phyloP scores from a whole-genome alignment of 2,329 filamentous ascomycete genomes.

The Rhytidhysteron rufulum region DNA sequence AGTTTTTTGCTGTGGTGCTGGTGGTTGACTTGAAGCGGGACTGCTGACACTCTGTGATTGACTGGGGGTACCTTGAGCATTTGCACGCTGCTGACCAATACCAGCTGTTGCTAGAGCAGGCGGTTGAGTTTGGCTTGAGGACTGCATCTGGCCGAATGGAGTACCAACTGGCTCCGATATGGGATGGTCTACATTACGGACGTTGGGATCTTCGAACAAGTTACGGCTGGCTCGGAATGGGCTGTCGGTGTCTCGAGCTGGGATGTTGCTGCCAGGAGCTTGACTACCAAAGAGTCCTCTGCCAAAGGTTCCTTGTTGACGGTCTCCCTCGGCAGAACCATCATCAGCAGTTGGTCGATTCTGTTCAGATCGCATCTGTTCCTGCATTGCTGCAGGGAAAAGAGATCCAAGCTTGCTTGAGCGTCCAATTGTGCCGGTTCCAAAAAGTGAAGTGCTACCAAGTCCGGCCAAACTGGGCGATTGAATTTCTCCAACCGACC shows the following conservation, averaged over 20 bases:
- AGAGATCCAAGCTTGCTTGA: slow-evolving; percentile 81
- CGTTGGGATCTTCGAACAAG: slow-evolving; percentile 33
- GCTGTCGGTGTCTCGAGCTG: slow-evolving; percentile 37
- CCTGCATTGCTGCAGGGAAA: slow-evolving; percentile 86
- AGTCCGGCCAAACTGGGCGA: slow-evolving; percentile 68
- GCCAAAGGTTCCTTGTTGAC: slow-evolving; percentile 58
- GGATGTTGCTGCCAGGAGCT: slow-evolving; percentile 20
- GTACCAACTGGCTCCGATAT: slow-evolving; percentile 19
- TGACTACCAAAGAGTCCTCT: slow-evolving; percentile 52
- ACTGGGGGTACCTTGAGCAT: slow-evolving; percentile 20
- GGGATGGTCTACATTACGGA: slow-evolving; percentile 4
- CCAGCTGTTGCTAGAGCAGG: slow-evolving; percentile 25
- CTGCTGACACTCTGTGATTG: slow-evolving; percentile 39
- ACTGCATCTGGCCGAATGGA: slow-evolving; percentile 17
- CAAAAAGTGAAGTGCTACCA: slow-evolving; percentile 62
- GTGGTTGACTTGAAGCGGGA: slow-evolving; percentile 63
- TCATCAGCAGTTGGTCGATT: slow-evolving; percentile 56
- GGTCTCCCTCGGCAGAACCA: slow-evolving; percentile 32
- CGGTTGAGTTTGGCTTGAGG: slow-evolving; percentile 16
- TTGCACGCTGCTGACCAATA: slow-evolving; percentile 29
- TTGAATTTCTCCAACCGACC: slow-evolving; percentile 71
- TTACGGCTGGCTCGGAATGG: slow-evolving; percentile 36
- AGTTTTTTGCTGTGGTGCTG: slow-evolving; percentile 67
- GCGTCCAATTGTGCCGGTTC: slow-evolving; percentile 66
- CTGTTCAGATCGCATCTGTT: slow-evolving; percentile 68